Conservation (phyloP, 2,329 filamentous ascomycete species). For the Aureobasidium sp. region DNA sequence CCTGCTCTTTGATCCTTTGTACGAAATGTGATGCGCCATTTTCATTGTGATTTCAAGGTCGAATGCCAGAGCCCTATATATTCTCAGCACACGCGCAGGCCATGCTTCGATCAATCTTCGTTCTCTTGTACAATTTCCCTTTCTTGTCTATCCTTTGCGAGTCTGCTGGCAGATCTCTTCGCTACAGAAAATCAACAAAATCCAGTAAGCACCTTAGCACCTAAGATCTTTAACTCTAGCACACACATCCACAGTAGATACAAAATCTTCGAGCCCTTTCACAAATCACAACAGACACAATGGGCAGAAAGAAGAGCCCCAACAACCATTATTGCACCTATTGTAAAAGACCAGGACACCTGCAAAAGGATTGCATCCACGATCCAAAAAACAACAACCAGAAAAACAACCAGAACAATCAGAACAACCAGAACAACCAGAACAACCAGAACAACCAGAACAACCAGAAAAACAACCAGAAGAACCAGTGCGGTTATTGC, state of each 20-base stretch:
- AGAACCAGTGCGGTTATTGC: not conserved
- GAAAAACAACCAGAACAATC: not conserved
- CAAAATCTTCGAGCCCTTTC: not conserved
- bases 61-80: not conserved
- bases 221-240: not conserved
- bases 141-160: not conserved
- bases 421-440: not conserved
- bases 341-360: not conserved
- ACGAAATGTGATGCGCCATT: too few species aligned
- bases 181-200: not conserved
- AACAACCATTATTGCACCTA: not conserved
- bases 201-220: not conserved
- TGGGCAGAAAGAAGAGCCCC: not conserved
- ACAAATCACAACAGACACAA: not conserved
- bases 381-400: not conserved
- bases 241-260: not conserved
- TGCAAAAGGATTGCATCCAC: not conserved
- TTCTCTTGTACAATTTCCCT: not conserved
- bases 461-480: not conserved
- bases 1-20: not conserved
- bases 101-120: not conserved
- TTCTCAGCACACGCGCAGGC: not conserved
- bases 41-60: too few species aligned
- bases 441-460: not conserved
- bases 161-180: slow-evolving; percentile 5